phyloP scores from a whole-genome alignment of 1,284 basidiomycete genomes.

The Boletus semigastroideus region DNA sequence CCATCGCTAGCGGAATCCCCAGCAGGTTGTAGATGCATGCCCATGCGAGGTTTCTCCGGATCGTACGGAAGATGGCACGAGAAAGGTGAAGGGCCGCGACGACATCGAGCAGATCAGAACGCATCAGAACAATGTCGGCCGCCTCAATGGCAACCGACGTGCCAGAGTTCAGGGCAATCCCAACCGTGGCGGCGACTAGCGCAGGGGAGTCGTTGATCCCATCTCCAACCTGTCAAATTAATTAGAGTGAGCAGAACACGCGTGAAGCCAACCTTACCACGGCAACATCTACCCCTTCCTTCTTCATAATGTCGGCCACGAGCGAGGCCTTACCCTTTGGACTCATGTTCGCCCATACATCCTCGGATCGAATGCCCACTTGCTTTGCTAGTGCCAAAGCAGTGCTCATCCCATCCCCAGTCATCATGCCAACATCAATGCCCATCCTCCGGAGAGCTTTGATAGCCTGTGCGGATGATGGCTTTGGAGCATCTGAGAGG shows the following conservation, averaged over 20 bases:
- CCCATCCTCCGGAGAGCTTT: slow-evolving; percentile 81
- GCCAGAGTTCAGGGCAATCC: slow-evolving; percentile 94
- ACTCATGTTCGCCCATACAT: slow-evolving; percentile 87
- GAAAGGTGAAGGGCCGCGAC: slow-evolving; percentile 94
- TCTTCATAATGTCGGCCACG: slow-evolving; percentile 75
- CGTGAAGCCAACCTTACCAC: slow-evolving; percentile 61
- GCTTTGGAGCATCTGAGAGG: slow-evolving; percentile 82
- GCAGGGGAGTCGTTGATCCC: slow-evolving; percentile 99
- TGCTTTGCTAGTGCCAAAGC: slow-evolving; percentile 84
- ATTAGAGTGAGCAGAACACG: not conserved
- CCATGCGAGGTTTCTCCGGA: slow-evolving; percentile 88
- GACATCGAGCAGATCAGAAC: slow-evolving; percentile 93
- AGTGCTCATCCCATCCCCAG: slow-evolving; percentile 83
- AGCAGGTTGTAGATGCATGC: slow-evolving; percentile 92
- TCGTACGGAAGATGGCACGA: slow-evolving; percentile 86
- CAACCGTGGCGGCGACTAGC: slow-evolving; percentile 91
- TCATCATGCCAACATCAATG: slow-evolving; percentile 88
- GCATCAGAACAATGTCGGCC: slow-evolving; percentile 97
- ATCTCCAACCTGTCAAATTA: slow-evolving; percentile 79
- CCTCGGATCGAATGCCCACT: slow-evolving; percentile 78
- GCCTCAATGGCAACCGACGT: slow-evolving; percentile 98
- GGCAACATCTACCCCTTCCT: slow-evolving; percentile 69
- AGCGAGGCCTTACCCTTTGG: slow-evolving; percentile 90
- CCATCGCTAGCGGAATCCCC: slow-evolving; percentile 99
- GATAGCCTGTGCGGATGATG: slow-evolving; percentile 80